These are phyloP conservation scores for Sclerotinia sclerotiorum DNA, from an alignment of 2,329 filamentous ascomycete genomes.

Conservation along the genomic window DNA sequence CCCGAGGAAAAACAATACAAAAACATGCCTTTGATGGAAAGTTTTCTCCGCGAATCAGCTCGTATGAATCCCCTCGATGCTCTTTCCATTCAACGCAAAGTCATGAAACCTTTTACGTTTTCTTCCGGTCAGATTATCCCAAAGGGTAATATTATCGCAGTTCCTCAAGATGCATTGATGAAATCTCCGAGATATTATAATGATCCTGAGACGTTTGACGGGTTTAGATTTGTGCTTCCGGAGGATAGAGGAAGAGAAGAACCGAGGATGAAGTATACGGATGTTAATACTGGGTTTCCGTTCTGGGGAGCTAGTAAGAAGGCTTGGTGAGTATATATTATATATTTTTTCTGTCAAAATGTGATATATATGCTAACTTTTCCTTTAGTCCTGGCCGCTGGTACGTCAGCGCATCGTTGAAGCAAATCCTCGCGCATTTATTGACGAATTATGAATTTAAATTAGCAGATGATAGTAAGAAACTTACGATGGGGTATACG, in stretches of 20 bases:
- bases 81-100: conserved; percentile 6
- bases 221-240: background rate
- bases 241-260: background rate
- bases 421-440: background rate
- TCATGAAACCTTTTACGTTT: conserved; percentile 6
- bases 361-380: background rate
- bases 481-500: background rate
- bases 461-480: background rate
- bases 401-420: conserved; percentile 6
- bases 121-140: background rate
- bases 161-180: conserved; percentile 4
- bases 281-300: conserved; percentile 1
- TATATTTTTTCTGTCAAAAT: background rate
- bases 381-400: background rate
- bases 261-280: conserved; percentile 10
- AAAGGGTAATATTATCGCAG: background rate
- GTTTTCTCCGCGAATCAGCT: conserved; percentile 6
- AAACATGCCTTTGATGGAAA: conserved; percentile 5
- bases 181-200: background rate
- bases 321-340: background rate
- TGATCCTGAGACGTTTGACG: background rate
- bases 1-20: background rate
- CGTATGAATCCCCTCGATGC: conserved; percentile 12
- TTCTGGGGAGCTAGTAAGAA: conserved; percentile 7
- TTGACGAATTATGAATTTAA: background rate